Base-by-base conservation (phyloP, 1,139 yeast species). In the Scheffersomyces quercinus region DNA sequence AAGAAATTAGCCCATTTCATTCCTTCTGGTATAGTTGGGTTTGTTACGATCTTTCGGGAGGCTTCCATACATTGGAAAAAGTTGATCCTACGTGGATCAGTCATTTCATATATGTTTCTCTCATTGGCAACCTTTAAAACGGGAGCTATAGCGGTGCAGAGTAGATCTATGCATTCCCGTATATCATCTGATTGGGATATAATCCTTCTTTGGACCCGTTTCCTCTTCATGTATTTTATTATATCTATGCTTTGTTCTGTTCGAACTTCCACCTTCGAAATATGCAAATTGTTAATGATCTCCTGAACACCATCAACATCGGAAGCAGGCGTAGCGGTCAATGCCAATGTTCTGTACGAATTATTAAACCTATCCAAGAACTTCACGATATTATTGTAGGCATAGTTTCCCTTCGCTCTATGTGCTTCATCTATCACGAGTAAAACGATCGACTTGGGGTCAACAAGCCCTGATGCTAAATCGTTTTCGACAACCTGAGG, bases 401-500 rank as follows among this genome's bases (percentile, higher is more conserved):
- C 87, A 59, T 90, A 91, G 44, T 88, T 85, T 0, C 97, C 97
- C 39, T 85, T 83, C 0, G 97, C 89, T 39, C 97, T 71, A 64
- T 95, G 99, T 0, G 99, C 99, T 68, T 95, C 99, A 66, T 95
- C 99, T 32, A 95, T 75, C 1, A 95, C 93, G 39, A 95, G 56
- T 44, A 95, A 79, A 0, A 81, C 85, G 8, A 95, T 72, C 29
- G 79, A 75, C 52, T 81, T 85, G 0, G 98, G 96, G 55, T 88
- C 81, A 28, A 91, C 67, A 2, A 81, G 68, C 0, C 97, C 97
- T 31, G 81, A 69, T 35, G 80, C 75, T 46, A 95, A 69, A 64
- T 95, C 99, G 62, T 90, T 89, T 50, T 89, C 97, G 2, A 93
- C 93, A 10, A 93, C 96, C 58, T 95, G 99, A 0, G 99, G 99